phyloP scores from a whole-genome alignment of 2,329 filamentous ascomycete species.

The Colletotrichum filicis region DNA sequence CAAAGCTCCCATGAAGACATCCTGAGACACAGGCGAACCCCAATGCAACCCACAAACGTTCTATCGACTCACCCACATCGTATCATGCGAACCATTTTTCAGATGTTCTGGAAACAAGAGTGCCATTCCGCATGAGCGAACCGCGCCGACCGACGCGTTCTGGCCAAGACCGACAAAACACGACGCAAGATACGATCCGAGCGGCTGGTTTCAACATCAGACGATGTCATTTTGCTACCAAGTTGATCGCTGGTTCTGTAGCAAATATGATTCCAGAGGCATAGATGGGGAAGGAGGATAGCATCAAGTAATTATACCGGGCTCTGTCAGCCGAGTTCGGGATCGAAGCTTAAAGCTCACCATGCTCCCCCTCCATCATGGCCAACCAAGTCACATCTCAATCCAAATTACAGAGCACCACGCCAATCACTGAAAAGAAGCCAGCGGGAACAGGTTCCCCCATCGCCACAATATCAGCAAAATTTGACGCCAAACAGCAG shows the following conservation, averaged over 20 bases:
- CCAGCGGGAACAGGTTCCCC: constrained; percentile 21
- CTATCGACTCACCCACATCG: constrained; percentile 28
- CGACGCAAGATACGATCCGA: constrained; percentile 20
- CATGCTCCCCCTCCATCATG: constrained; percentile 28
- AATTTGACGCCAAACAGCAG: constrained; percentile 1
- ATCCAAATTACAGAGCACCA: not conserved
- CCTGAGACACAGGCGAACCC: constrained; percentile 29
- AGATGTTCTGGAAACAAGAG: constrained; percentile 27
- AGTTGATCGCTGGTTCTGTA: not conserved
- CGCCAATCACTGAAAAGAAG: not conserved
- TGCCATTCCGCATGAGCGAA: constrained; percentile 15
- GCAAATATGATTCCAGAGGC: constrained; percentile 11
- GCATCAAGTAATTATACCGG: constrained; percentile 26
- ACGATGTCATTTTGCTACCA: constrained; percentile 17
- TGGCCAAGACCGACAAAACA: constrained; percentile 22
- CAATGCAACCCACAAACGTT: constrained; percentile 23
- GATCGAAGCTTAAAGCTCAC: constrained; percentile 28
- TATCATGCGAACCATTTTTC: constrained; percentile 25
- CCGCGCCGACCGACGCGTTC: constrained; percentile 6
- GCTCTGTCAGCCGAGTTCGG: constrained; percentile 1
- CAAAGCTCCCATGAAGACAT: constrained; percentile 12
- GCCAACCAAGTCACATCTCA: constrained; percentile 2
- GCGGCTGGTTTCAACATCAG: constrained; percentile 32
- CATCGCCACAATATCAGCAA: constrained; percentile 20
- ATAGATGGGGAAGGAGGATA: not conserved